phyloP scores from a whole-genome alignment of 257 asterid genomes.

The Prunella vulgaris region DNA sequence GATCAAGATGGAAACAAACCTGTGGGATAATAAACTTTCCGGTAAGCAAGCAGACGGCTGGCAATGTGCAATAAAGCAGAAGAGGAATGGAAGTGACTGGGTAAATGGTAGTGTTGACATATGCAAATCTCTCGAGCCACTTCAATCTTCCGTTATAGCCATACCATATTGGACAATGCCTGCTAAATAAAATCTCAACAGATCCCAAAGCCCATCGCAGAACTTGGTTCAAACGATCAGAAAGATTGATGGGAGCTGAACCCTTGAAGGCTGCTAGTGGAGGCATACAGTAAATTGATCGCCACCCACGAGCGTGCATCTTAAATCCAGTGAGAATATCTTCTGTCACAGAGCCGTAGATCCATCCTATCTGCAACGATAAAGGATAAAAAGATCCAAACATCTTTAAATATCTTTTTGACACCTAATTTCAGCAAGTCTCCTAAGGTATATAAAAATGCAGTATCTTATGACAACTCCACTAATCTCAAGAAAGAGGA shows the following conservation, averaged over 20 bases:
- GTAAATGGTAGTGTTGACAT: conserved; percentile 84
- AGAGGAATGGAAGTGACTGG: conserved; percentile 89
- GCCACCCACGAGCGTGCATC: conserved; percentile 99
- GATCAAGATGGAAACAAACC: conserved; percentile 36
- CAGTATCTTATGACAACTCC: background rate
- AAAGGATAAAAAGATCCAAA: background rate
- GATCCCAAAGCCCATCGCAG: conserved; percentile 97
- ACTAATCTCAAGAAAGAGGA: background rate
- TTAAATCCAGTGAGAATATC: conserved; percentile 96
- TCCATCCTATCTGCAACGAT: conserved; percentile 81
- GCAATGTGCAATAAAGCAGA: conserved; percentile 68
- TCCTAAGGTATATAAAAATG: background rate
- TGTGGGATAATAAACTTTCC: conserved; percentile 94
- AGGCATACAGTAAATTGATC: conserved; percentile 93
- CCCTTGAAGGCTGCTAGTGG: conserved; percentile 86
- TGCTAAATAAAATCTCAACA: conserved; percentile 79
- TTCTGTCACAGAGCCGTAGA: conserved; percentile 92
- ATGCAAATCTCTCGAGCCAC: conserved; percentile 92
- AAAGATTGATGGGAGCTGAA: conserved; percentile 94
- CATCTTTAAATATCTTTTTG: background rate
- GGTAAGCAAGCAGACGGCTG: conserved; percentile 89
- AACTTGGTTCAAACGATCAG: conserved; percentile 94
- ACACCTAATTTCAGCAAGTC: background rate
- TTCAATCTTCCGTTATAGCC: conserved; percentile 81
- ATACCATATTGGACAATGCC: conserved; percentile 97